Conservation (phyloP, 768 basidiomycete species). For the Mycena chlorophos region DNA sequence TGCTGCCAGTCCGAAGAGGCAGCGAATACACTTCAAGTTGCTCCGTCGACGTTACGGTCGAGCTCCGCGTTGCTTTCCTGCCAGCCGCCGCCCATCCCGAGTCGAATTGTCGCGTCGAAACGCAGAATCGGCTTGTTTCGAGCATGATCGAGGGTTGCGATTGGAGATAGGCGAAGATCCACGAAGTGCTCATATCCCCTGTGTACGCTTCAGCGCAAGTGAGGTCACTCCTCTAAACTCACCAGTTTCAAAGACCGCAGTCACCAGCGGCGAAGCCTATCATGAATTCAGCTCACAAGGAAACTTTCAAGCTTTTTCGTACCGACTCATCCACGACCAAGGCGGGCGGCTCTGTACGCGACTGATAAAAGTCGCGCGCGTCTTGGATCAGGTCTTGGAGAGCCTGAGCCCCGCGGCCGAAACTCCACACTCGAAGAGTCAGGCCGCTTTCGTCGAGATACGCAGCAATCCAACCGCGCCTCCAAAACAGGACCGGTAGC, state of each 20-base stretch:
- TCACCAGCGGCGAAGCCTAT: not conserved
- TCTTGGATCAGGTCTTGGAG: conserved; percentile 5
- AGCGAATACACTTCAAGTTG: not conserved
- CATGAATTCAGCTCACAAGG: not conserved
- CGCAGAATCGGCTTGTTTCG: not conserved
- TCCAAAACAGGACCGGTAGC: conserved; percentile 6
- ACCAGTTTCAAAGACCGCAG: not conserved
- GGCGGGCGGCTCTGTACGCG: not conserved
- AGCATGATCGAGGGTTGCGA: not conserved
- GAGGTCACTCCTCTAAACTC: not conserved
- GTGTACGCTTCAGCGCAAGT: not conserved
- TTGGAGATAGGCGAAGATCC: conserved; percentile 9
- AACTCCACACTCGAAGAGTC: conserved; percentile 5
- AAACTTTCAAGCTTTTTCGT: not conserved
- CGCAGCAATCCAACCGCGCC: conserved; percentile 6
- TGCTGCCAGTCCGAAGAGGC: not conserved
- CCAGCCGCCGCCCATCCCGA: not conserved
- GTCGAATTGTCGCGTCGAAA: conserved; percentile 8
- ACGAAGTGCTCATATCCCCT: conserved; percentile 7
- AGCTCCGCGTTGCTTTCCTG: not conserved
- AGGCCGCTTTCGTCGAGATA: not conserved
- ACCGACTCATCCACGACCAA: not conserved
- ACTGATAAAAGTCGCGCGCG: conserved; percentile 5
- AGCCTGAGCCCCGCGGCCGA: not conserved
- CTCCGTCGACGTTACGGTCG: too few species aligned